Base-by-base conservation (phyloP, 2,329 filamentous ascomycete genomes). In the Penicillium sumatraense region DNA sequence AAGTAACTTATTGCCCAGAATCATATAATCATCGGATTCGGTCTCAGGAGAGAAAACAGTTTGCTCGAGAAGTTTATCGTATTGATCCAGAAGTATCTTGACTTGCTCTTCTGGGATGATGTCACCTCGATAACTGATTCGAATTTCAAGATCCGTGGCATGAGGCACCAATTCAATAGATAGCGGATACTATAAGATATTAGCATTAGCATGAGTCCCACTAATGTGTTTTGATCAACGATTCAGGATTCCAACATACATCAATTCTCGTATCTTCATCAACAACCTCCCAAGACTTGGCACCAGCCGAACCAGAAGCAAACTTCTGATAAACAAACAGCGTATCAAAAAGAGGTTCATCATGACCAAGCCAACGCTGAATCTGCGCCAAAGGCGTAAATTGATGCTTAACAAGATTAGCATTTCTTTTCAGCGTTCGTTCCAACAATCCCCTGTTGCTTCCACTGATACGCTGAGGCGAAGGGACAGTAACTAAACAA, bases 261-360 rank as follows among this genome's bases (percentile, higher is more conserved):
- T 96, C 90, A 2, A 90, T 85, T 1, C 81, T 84, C 5, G 89
- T 88, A 48, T 84, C 78, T 55, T 96, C 91, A 14, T 85, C 77
- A 1, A 84, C 59, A 0, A 89, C 60, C 6, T 77, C 76, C 88
- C 90, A 96, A 0, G 80, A 75, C 3, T 68, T 40, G 1, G 70
- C 53, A 14, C 62, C 49, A 2, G 62, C 57, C 45, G 31, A 55
- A 51, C 31, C 16, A 14, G 52, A 50, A 49, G 74, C 61, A 54
- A 79, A 67, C 60, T 89, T 90, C 67, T 96, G 93, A 66, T 92
- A 93, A 0, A 91, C 89, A 56, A 97, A 85, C 1, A 97, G 79
- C 0, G 91, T 93, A 67, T 97, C 92, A 63, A 97, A 96, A 0
- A 95, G 78, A 0, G 82, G 77, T 6, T 84, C 81, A 21, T 88